A percentile compares a stretch with the other conserved stretches of the same genome.
Evolutionary conservation across 306 rosid species (phyloP).

Genomic region (Medicago arabica): DNA sequence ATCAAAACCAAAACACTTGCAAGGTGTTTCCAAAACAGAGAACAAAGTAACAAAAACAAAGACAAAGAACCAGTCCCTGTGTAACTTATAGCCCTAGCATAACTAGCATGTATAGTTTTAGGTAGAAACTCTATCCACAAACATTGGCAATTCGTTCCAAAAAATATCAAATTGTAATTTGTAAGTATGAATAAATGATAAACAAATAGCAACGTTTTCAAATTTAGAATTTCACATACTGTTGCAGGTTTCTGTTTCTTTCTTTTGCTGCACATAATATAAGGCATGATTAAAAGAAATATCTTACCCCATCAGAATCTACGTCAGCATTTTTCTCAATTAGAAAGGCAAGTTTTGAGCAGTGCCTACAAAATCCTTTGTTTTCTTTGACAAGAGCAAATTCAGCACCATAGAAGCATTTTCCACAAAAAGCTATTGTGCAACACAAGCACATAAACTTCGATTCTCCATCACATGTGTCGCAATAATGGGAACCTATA

Average conservation of each 20-base stretch:
- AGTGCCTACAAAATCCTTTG: conserved; percentile 64
- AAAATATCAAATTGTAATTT: not conserved
- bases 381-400: conserved; percentile 47
- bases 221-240: conserved; percentile 24
- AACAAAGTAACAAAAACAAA: too few species aligned
- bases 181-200: conserved; percentile 21
- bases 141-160: not conserved
- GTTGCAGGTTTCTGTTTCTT: not conserved
- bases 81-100: not conserved
- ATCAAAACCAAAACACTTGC: too few species aligned
- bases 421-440: conserved; percentile 67
- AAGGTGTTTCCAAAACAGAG: too few species aligned
- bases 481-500: conserved; percentile 72
- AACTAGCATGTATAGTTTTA: conserved; percentile 9
- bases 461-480: conserved; percentile 50
- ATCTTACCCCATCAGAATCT: conserved; percentile 75
- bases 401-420: conserved; percentile 50
- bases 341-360: conserved; percentile 61
- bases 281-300: conserved; percentile 32
- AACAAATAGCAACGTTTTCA: conserved; percentile 33
- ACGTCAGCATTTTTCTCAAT: conserved; percentile 56
- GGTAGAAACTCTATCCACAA: conserved; percentile 11
- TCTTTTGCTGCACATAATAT: conserved; percentile 17
- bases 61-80: not conserved
- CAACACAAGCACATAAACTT: conserved; percentile 75